These are phyloP conservation scores for Exophiala viscosa DNA, from an alignment of 2,329 filamentous ascomycete species.

Conservation along the genomic window DNA sequence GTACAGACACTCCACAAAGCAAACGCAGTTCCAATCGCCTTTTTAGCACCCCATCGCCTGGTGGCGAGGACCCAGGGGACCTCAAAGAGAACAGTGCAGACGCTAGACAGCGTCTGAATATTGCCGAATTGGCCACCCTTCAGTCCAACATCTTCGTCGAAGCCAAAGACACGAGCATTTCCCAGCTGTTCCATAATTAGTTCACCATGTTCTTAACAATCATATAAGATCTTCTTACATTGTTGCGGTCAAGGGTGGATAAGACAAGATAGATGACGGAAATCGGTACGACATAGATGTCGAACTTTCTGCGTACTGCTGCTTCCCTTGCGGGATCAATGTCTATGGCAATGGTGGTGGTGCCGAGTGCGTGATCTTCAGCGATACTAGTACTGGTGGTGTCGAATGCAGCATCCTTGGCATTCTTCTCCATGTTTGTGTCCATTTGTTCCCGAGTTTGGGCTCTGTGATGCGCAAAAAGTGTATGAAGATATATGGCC, in stretches of 20 bases:
- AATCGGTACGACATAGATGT: constrained; percentile 18
- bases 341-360: constrained; percentile 11
- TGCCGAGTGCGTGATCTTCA: too few species aligned
- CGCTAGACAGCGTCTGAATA: constrained; percentile 14
- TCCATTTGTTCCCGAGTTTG: neutral
- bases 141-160: constrained; percentile 53
- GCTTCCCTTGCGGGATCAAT: constrained; percentile 22
- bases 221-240: constrained; percentile 34
- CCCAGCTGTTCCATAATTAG: constrained; percentile 4
- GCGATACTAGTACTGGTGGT: too few species aligned
- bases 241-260: constrained; percentile 43
- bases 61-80: constrained; percentile 17
- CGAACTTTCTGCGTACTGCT: constrained; percentile 22
- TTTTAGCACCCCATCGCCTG: constrained; percentile 14
- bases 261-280: constrained; percentile 33
- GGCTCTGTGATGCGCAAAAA: too few species aligned
- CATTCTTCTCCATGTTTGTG: constrained; percentile 13
- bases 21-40: constrained; percentile 12
- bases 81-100: constrained; percentile 15
- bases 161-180: constrained; percentile 61
- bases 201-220: too few species aligned
- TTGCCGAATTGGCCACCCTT: constrained; percentile 60
- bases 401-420: constrained; percentile 8
- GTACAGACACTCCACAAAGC: constrained; percentile 14
- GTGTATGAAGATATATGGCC: too few species aligned